These are phyloP conservation scores for Rostrohypoxylon terebratum DNA, from an alignment of 495 filamentous ascomycete genomes.

Conservation along the genomic window DNA sequence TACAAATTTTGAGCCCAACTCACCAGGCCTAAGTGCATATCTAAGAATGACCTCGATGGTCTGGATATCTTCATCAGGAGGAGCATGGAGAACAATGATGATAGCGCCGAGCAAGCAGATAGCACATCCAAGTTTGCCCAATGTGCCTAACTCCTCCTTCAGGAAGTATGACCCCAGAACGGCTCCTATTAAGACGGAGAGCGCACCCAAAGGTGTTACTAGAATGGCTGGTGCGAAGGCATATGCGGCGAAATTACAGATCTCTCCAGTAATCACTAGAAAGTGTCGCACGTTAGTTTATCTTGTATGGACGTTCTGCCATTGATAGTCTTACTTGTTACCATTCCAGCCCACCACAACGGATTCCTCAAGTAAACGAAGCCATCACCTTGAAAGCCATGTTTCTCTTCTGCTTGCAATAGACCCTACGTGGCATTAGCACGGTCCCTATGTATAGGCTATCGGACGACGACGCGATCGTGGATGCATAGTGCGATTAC, in stretches of 20 bases:
- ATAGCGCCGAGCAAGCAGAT: constrained; percentile 96
- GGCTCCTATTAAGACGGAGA: constrained; percentile 94
- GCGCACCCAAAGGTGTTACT: constrained; percentile 91
- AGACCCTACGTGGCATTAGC: constrained; percentile 71
- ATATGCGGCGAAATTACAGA: constrained; percentile 97
- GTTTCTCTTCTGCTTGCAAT: constrained; percentile 85
- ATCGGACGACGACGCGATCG: constrained; percentile 7
- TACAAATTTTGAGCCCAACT: constrained; percentile 32
- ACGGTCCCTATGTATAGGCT: neutral
- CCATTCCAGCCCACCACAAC: constrained; percentile 94
- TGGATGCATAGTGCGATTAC: constrained; percentile 56
- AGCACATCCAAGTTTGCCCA: constrained; percentile 95
- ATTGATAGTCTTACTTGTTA: constrained; percentile 72
- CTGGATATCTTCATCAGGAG: constrained; percentile 88
- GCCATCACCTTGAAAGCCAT: constrained; percentile 97
- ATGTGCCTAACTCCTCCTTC: constrained; percentile 83
- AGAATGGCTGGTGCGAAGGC: constrained; percentile 97
- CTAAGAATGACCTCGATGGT: constrained; percentile 88
- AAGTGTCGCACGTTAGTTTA: constrained; percentile 29
- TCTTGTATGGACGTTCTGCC: neutral
- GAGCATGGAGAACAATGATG: constrained; percentile 96
- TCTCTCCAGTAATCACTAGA: constrained; percentile 83
- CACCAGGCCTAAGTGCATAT: constrained; percentile 91
- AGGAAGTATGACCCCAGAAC: constrained; percentile 95
- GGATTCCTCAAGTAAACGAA: constrained; percentile 93